Base-by-base conservation (phyloP, 108 stramenopile species). In the Craspedostauros australis region DNA sequence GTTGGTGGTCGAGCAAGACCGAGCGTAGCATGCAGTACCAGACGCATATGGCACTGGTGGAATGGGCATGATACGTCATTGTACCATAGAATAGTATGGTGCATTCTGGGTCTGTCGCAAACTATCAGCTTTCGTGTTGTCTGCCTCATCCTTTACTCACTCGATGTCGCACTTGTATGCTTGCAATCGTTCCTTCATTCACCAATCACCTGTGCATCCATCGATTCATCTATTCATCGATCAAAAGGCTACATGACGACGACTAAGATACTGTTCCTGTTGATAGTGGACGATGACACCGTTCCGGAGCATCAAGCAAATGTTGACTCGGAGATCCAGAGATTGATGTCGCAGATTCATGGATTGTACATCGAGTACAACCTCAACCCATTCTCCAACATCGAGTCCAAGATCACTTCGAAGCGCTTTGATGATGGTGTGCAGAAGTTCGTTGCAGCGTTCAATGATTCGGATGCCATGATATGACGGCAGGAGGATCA, bases 341-440 rank as follows among this genome's bases (percentile, higher is more conserved):
- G 15, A 24, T 40, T 74, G 34, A 20, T 61, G 29, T 25, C 8
- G 11, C 46, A 64, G 22, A 49, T 72, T 9, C 74, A 80, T 39
- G 50, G 60, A 29, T 27, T 63, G 6, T 80, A 72, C 49, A 58
- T 75, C 7, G 60, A 51, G 26, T 48, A 75, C 27, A 49, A 58
- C 31, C 21, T 80, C 55, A 80, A 80, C 59, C 78, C 78, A 27
- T 80, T 80, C 43, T 40, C 60, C n/a, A 34, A 46, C 19, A 26
- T 64, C 43, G 32, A 36, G 15, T 26, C 56, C 16, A 26, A 44
- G 11, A 46, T 54, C 36, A 14, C 46, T 11, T 66, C 64, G 4
- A 19, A 52, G 27, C 38, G 52, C 45, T 77, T 77, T 62, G 68
- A 77, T 24, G 28, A 43, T 7, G 24, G 45, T 14, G 25, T 77